These are phyloP conservation scores for Camellia oleifera DNA, from an alignment of 179 eudicot species.

Conservation along the genomic window DNA sequence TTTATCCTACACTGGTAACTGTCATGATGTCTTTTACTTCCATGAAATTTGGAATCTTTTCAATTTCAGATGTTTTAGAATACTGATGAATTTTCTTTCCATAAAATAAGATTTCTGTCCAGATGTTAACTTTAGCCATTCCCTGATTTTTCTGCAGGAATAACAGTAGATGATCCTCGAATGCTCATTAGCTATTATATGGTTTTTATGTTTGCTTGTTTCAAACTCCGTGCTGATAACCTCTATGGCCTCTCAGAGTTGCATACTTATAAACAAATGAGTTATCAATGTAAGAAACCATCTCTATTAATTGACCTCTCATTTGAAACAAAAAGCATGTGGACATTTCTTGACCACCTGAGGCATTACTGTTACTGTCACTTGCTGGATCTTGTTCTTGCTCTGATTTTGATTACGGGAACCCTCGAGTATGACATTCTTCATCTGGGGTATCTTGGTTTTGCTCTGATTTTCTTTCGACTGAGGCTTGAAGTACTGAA, in stretches of 20 bases:
- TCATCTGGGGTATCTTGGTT: conserved; percentile 96
- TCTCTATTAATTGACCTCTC: conserved; percentile 96
- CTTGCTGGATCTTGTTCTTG: conserved; percentile 89
- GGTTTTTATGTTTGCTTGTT: conserved; percentile 79
- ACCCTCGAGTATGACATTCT: conserved; percentile 92
- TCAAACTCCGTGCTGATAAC: conserved; percentile 85
- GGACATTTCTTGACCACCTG: conserved; percentile 92
- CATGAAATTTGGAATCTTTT: not conserved
- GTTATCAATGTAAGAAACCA: conserved; percentile 79
- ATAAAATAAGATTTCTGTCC: not conserved
- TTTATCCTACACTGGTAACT: not conserved
- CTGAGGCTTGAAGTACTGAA: conserved; percentile 81
- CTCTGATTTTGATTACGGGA: conserved; percentile 81
- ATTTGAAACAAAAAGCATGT: conserved; percentile 94
- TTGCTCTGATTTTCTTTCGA: conserved; percentile 87
- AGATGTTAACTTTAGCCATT: conserved; percentile 15
- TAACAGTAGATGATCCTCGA: conserved; percentile 82
- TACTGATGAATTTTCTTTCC: not conserved
- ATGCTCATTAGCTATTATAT: conserved; percentile 77
- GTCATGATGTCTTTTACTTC: not conserved
- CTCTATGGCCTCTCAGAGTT: conserved; percentile 63
- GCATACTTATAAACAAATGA: conserved; percentile 69
- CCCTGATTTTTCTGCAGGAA: conserved; percentile 41
- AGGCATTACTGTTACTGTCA: conserved; percentile 97
- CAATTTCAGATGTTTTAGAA: not conserved